Base-by-base conservation (phyloP, 495 filamentous ascomycete genomes). In the Aspergillus bridgeri region DNA sequence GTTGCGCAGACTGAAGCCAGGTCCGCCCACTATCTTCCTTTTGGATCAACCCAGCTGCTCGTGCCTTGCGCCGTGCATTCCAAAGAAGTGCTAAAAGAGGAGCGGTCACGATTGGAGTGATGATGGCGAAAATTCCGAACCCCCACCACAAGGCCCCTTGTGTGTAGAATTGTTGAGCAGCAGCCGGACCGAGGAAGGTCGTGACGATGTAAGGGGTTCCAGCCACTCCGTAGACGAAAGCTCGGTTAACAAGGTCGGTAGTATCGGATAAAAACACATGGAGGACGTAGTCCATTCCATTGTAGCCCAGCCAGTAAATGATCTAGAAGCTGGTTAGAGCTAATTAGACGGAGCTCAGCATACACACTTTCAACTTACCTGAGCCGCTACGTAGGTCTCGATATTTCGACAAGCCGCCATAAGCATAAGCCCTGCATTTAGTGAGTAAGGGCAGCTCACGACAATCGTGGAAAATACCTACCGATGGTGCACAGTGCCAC, bases 251-350 rank as follows among this genome's bases (percentile, higher is more conserved):
- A 48, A 88, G 69, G 13, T 70, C 67, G 0, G 85, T 83, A 7
- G 80, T 83, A 62, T 88, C 85, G 59, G 85, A 81, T 51, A 83
- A 73, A 69, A 88, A 82, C 63, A 86, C 68, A 42, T 70, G 68
- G 7, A 83, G 68, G 19, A 74, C 66, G 70, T 84, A 85, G 20
- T 62, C 69, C 27, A 85, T 62, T 43, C 81, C 82, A 57, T 79
- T 83, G 64, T 80, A 61, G 8, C 80, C 81, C 19, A 79, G 70
- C 58, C 69, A 71, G 59, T 81, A 83, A 52, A 83, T 72, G 21
- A 81, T 70, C 63, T 76, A 47, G n/a, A 19, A 2, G 5, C 20
- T 9, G 46, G 29, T 51, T 24, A 49, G 47, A 27, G 5, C 20
- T 9, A 43, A 27, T 51, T 24, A 49, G 47, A 27, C 15, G 4